A percentile compares a stretch with the other conserved stretches of the same genome.
phyloP scores from a whole-genome alignment of 805 yeast species.

The Grigorovia yakushimaensis region DNA sequence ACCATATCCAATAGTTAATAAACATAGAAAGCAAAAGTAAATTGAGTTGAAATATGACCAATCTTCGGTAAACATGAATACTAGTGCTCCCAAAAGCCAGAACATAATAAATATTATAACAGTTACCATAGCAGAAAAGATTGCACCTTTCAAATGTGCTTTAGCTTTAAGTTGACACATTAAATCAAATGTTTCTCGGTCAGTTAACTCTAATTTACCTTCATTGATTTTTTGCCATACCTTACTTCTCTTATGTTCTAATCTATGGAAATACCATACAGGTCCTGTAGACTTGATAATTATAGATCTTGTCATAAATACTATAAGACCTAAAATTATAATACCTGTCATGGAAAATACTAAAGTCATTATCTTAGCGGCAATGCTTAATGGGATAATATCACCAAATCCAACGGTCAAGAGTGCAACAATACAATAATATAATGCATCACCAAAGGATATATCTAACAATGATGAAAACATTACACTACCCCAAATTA shows the following conservation, averaged over 20 bases:
- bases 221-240: conserved; percentile 12
- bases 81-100: conserved; percentile 66
- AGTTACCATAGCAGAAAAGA: conserved; percentile 33
- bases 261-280: conserved; percentile 53
- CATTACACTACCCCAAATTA: conserved; percentile 58
- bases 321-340: conserved; percentile 60
- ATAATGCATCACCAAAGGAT: conserved; percentile 57
- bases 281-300: conserved; percentile 53
- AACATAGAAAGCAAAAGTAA: conserved; percentile 69
- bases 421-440: conserved; percentile 62
- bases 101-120: conserved; percentile 41
- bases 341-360: conserved; percentile 64
- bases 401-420: conserved; percentile 81
- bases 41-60: conserved; percentile 66
- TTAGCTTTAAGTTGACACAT: conserved; percentile 44
- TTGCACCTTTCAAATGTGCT: conserved; percentile 33
- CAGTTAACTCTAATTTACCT: conserved; percentile 23
- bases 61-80: conserved; percentile 47
- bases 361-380: conserved; percentile 49
- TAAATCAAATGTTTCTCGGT: conserved; percentile 41
- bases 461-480: conserved; percentile 38
- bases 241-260: conserved; percentile 41
- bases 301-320: conserved; percentile 59
- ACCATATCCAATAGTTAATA: conserved; percentile 81
- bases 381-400: conserved; percentile 42